phyloP scores from a whole-genome alignment of 2,329 filamentous ascomycete genomes.

The Cucurbitaria berberidis region DNA sequence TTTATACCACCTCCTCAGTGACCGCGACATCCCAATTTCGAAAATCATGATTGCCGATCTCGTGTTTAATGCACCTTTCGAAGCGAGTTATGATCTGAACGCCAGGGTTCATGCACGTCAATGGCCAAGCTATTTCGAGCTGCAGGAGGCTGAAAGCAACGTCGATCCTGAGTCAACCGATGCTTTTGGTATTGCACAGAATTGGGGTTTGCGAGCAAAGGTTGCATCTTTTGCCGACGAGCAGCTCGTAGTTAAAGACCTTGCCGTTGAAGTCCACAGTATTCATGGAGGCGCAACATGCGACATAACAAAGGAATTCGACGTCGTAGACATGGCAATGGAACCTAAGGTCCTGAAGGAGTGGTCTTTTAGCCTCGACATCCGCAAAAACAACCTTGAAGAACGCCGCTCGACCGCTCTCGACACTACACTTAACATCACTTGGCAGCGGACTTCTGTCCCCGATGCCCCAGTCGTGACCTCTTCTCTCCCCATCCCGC shows the following conservation, averaged over 20 bases:
- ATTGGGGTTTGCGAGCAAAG: conserved; percentile 77
- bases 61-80: conserved; percentile 81
- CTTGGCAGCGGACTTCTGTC: conserved; percentile 69
- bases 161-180: conserved; percentile 40
- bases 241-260: conserved; percentile 65
- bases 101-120: conserved; percentile 76
- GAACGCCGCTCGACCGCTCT: conserved; percentile 78
- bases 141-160: conserved; percentile 53
- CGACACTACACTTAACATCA: conserved; percentile 75
- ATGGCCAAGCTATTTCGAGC: conserved; percentile 88
- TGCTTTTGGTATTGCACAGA: conserved; percentile 73
- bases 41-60: conserved; percentile 74
- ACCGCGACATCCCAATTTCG: conserved; percentile 79
- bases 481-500: conserved; percentile 75
- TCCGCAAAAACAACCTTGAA: conserved; percentile 79
- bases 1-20: conserved; percentile 78
- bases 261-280: conserved; percentile 67
- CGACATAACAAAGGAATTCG: conserved; percentile 43
- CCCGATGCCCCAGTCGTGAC: conserved; percentile 38
- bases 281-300: conserved; percentile 69
- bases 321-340: conserved; percentile 51
- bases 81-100: conserved; percentile 86
- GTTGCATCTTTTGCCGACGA: conserved; percentile 77
- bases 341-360: conserved; percentile 72
- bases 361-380: conserved; percentile 73